Evolutionary conservation across 208 protist species (phyloP), one percentile per base, ranked within the genome.

Genomic region (Acanthamoeba castellanii): DNA sequence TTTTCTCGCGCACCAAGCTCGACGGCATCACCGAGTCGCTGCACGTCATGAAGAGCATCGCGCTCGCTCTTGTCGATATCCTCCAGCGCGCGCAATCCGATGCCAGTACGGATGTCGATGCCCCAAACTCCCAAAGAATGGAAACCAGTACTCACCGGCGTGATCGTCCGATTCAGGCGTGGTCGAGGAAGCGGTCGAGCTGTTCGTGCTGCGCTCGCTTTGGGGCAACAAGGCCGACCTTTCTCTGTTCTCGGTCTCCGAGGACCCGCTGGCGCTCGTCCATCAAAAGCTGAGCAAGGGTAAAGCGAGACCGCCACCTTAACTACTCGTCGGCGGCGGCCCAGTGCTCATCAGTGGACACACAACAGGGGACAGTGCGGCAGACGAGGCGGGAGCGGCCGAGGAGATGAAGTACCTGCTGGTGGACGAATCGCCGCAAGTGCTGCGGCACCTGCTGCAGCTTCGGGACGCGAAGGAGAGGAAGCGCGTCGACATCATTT

Each of bases 21-120:
- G 55, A 34, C 84, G 84, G 84, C 47, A 91, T 70, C 32, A 70
- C 25, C n/a, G 84, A 91, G 84, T 91, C 84, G 18, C 47, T 91
- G 9, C 50, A 91, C 84, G 84, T 91, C 18, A 91, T 91, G 84
- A 72, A 72, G 84, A 70, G 57, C 57, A 91, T 91, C 84, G 84
- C 84, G 52, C 61, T 70, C 30, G 50, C 84, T 52, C 32, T 91
- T 18, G 42, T 91, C 55, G 50, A 64, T 52, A 11, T 91, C 34
- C 59, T 91, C 27, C 34, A 91, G 25, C 57, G 59, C 9, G 84
- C 84, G 18, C 9, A 70, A 5, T 32, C 27, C 5, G 84, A 91
- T 22, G n/a, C 84, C 22, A 27, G 57, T 89, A 42, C n/a, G n/a
- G n/a, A n/a, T n/a, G n/a, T n/a, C n/a, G n/a, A n/a, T 37, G 25